phyloP scores from a whole-genome alignment of 129 eudicot species.

The Tagetes erecta region DNA sequence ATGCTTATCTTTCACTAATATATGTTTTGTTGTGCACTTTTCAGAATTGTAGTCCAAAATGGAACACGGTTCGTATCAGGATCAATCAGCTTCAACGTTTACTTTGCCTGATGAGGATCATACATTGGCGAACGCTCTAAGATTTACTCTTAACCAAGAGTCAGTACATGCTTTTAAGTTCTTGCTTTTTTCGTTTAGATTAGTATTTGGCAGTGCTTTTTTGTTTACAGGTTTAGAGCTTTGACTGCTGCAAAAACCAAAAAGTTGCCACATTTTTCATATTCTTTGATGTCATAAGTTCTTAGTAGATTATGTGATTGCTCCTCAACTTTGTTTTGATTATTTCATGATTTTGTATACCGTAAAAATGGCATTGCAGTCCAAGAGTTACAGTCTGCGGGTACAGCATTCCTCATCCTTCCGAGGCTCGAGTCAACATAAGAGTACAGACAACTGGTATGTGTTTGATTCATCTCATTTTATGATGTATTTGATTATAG shows the following conservation, averaged over 20 bases:
- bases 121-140: conserved; percentile 63
- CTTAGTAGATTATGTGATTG: not conserved
- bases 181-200: not conserved
- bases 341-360: not conserved
- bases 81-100: conserved; percentile 64
- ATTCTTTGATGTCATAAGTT: not conserved
- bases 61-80: conserved; percentile 71
- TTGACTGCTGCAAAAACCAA: not conserved
- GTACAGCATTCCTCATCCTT: conserved; percentile 96
- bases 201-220: not conserved
- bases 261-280: conserved; percentile 8
- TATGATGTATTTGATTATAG: not conserved
- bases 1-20: not conserved
- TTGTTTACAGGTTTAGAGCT: conserved; percentile 7
- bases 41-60: conserved; percentile 33
- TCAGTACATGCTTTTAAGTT: conserved; percentile 34
- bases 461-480: not conserved
- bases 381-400: conserved; percentile 90
- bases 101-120: conserved; percentile 73
- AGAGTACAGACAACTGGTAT: conserved; percentile 96
- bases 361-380: conserved; percentile 48
- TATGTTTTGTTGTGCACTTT: not conserved
- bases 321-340: conserved; percentile 1
- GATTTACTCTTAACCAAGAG: conserved; percentile 77
- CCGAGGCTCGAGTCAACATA: conserved; percentile 83